Conservation (phyloP, 768 basidiomycete species). For the Rhizopogon sp. region DNA sequence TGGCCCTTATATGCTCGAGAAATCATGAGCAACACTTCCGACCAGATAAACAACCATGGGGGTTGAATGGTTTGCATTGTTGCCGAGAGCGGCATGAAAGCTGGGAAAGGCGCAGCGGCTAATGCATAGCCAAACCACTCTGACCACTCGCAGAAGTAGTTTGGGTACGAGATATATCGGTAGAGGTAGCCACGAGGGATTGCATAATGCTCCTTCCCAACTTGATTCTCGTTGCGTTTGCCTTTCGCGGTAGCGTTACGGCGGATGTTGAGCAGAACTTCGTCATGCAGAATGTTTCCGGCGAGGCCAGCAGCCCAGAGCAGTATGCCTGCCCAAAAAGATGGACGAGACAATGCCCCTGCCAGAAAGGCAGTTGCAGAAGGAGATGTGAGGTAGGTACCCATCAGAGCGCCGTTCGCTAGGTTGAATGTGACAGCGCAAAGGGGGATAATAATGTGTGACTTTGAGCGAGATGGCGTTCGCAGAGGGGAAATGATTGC, state of each 20-base stretch:
- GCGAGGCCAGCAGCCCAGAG: slow-evolving; percentile 70
- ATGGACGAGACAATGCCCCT: slow-evolving; percentile 25
- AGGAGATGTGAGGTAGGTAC: slow-evolving; percentile 62
- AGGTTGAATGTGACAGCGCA: slow-evolving; percentile 60
- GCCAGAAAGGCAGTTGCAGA: slow-evolving; percentile 40
- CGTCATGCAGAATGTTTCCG: slow-evolving; percentile 88
- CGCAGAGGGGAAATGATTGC: slow-evolving; percentile 75
- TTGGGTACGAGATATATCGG: slow-evolving; percentile 79
- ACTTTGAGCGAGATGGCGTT: slow-evolving; percentile 72
- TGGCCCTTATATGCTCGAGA: slow-evolving; percentile 82
- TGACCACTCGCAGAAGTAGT: slow-evolving; percentile 93
- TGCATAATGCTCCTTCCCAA: slow-evolving; percentile 54
- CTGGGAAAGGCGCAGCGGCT: slow-evolving; percentile 54
- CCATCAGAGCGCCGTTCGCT: slow-evolving; percentile 57
- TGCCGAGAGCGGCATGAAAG: slow-evolving; percentile 26
- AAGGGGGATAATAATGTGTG: slow-evolving; percentile 63
- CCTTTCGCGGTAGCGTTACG: slow-evolving; percentile 47
- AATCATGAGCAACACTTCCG: slow-evolving; percentile 74
- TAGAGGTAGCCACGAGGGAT: slow-evolving; percentile 81
- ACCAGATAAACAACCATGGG: slow-evolving; percentile 74
- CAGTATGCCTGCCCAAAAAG: slow-evolving; percentile 58
- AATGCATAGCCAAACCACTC: slow-evolving; percentile 91
- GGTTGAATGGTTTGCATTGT: slow-evolving; percentile 49
- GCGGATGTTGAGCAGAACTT: slow-evolving; percentile 79
- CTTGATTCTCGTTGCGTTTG: slow-evolving; percentile 18